Percentiles rank a stretch among this genome's conserved stretches.
Evolutionary conservation across 371 early-diverging fungal species (phyloP).

Genomic region (Mucor plumbeus): DNA sequence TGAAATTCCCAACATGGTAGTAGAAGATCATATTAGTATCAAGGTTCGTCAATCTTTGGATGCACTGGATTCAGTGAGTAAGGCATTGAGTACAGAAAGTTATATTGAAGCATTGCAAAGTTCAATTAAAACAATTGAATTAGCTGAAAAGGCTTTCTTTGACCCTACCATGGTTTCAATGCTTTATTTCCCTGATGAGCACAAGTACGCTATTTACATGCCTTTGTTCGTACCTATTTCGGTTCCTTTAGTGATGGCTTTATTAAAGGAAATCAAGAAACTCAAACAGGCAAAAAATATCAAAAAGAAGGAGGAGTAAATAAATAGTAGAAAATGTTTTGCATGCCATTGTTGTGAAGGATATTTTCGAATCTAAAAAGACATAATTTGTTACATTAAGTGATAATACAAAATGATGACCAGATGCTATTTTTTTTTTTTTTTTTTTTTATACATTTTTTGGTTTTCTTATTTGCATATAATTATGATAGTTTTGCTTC

Average conservation of each 20-base stretch:
- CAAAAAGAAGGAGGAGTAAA: conserved; percentile 11
- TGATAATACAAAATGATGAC: no score
- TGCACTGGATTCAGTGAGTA: conserved; percentile 28
- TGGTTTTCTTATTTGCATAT: no score
- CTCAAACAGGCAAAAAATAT: conserved; percentile 17
- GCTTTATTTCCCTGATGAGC: conserved; percentile 97
- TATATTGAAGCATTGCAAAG: conserved; percentile 53
- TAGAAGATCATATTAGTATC: conserved; percentile 79
- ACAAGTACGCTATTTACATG: conserved; percentile 95
- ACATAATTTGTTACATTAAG: no score
- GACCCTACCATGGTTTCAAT: conserved; percentile 96
- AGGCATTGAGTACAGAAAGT: conserved; percentile 34
- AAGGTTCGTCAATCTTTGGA: conserved; percentile 47
- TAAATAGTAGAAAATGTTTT: no score
- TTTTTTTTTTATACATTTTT: no score
- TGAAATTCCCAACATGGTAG: conserved; percentile 90
- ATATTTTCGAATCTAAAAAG: no score
- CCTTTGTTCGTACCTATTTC: conserved; percentile 94
- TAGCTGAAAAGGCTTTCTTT: conserved; percentile 92
- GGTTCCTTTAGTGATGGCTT: conserved; percentile 71
- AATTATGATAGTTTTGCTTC: no score
- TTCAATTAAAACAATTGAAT: conserved; percentile 67
- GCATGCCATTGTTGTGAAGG: no score
- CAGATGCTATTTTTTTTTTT: no score
- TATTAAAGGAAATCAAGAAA: conserved; percentile 57